Evolutionary conservation across 148 eudicot genomes (phyloP).

Genomic region (Salicornia ramosissima): DNA sequence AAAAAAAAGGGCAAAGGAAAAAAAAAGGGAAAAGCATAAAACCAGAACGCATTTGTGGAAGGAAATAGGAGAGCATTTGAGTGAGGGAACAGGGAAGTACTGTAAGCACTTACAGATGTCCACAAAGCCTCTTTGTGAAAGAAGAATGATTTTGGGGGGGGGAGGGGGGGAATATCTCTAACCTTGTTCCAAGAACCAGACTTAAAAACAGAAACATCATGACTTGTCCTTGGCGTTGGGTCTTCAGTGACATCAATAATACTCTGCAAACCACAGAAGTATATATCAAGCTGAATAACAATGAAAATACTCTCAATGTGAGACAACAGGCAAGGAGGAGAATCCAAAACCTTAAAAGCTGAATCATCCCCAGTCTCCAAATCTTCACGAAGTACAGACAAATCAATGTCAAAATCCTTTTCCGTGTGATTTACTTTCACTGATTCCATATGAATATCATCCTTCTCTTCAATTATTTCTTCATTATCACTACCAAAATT

Average conservation of each 20-base stretch:
- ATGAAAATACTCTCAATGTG: conserved; percentile 11
- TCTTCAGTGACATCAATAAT: conserved; percentile 47
- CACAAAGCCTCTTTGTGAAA: not conserved
- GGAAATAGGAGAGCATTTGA: not conserved
- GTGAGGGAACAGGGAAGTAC: not conserved
- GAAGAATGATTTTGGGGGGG: too few species aligned
- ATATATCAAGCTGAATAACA: conserved; percentile 18
- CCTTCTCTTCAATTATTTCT: conserved; percentile 45
- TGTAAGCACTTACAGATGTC: not conserved
- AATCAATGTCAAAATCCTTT: conserved; percentile 50
- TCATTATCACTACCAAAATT: conserved; percentile 76
- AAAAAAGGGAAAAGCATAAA: not conserved
- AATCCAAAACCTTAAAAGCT: conserved; percentile 48
- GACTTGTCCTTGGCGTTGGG: conserved; percentile 59
- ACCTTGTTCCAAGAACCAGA: conserved; percentile 85
- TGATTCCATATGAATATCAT: conserved; percentile 28
- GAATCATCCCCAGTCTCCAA: conserved; percentile 51
- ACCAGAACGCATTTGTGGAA: not conserved
- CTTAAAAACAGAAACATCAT: conserved; percentile 72
- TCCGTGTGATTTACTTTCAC: conserved; percentile 26
- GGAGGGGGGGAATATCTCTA: not conserved
- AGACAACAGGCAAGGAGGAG: not conserved
- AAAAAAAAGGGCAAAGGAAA: not conserved
- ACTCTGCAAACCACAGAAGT: conserved; percentile 38
- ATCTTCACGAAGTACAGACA: conserved; percentile 68